A percentile compares a stretch with the other conserved stretches of the same genome.
phyloP scores from a whole-genome alignment of 2,329 filamentous ascomycete genomes.

The Colletotrichum eleusines region DNA sequence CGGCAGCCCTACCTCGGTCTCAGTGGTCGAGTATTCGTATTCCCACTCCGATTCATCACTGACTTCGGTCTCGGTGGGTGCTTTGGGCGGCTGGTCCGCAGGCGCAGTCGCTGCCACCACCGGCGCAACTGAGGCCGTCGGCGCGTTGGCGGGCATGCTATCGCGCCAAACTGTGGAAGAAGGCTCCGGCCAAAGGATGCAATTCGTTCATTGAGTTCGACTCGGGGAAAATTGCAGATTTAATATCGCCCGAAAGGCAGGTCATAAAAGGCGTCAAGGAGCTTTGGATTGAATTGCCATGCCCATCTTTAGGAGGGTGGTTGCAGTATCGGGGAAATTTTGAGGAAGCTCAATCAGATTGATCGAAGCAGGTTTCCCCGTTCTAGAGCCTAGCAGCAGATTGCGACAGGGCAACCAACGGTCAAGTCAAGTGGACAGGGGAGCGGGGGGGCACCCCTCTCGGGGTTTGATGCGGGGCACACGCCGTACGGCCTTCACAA shows the following conservation, averaged over 20 bases:
- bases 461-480: conserved; percentile 39
- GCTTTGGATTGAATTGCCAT: neutral
- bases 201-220: conserved; percentile 7
- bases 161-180: conserved; percentile 6
- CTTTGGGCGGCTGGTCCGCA: conserved; percentile 14
- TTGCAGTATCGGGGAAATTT: neutral
- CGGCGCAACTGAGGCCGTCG: conserved; percentile 22
- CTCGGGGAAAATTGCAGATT: too few species aligned
- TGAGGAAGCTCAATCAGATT: conserved; percentile 1
- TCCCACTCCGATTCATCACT: conserved; percentile 73
- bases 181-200: neutral
- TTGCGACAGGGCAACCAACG: conserved; percentile 27
- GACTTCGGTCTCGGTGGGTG: conserved; percentile 43
- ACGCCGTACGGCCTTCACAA: conserved; percentile 2
- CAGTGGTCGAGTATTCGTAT: conserved; percentile 74
- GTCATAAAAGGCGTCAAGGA: neutral
- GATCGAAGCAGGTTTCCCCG: conserved; percentile 18
- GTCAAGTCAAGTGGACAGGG: conserved; percentile 13
- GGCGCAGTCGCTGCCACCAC: conserved; percentile 21
- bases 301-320: neutral
- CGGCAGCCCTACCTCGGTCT: conserved; percentile 64
- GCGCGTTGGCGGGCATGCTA: conserved; percentile 31
- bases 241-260: neutral
- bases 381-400: conserved; percentile 5
- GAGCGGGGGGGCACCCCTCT: neutral